Evolutionary conservation across 805 yeast genomes (phyloP).

Genomic region (Ogataea glucozyma): DNA sequence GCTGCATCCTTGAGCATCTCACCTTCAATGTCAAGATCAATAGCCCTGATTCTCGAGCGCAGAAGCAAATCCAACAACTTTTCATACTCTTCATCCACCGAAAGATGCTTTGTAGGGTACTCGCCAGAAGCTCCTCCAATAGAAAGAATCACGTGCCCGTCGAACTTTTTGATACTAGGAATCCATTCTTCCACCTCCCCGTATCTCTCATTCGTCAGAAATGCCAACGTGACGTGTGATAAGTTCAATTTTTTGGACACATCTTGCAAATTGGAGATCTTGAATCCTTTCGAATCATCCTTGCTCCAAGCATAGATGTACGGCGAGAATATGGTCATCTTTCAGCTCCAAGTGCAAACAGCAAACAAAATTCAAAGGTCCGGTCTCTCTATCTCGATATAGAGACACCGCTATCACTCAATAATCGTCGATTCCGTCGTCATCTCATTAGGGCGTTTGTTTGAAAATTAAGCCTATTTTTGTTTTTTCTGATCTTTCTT

Average conservation of each 20-base stretch:
- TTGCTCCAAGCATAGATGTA: conserved; percentile 35
- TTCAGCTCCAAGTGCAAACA: too few relatives aligned
- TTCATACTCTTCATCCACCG: conserved; percentile 19
- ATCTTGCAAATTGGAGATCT: conserved; percentile 21
- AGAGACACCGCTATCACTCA: too few relatives aligned
- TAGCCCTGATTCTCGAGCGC: conserved; percentile 17
- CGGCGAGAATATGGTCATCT: conserved; percentile 34
- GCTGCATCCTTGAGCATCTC: conserved; percentile 12
- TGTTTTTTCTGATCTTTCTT: too few relatives aligned
- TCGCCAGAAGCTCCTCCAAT: conserved; percentile 36
- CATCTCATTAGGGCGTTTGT: too few relatives aligned
- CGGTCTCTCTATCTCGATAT: too few relatives aligned
- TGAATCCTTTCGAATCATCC: conserved; percentile 18
- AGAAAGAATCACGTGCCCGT: conserved; percentile 30
- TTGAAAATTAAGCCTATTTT: too few relatives aligned
- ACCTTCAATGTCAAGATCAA: conserved; percentile 37
- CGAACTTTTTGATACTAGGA: conserved; percentile 21
- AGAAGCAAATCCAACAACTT: conserved; percentile 19
- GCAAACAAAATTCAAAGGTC: too few relatives aligned
- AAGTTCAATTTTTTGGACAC: conserved; percentile 17
- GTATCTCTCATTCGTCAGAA: conserved; percentile 27
- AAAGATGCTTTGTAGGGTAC: conserved; percentile 22
- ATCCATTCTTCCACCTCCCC: conserved; percentile 31
- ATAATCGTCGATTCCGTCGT: too few relatives aligned
- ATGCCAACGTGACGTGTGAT: conserved; percentile 29